Evolutionary conservation across 1,139 yeast species (phyloP).

Genomic region (Spencermartinsiella ligniputridi): DNA sequence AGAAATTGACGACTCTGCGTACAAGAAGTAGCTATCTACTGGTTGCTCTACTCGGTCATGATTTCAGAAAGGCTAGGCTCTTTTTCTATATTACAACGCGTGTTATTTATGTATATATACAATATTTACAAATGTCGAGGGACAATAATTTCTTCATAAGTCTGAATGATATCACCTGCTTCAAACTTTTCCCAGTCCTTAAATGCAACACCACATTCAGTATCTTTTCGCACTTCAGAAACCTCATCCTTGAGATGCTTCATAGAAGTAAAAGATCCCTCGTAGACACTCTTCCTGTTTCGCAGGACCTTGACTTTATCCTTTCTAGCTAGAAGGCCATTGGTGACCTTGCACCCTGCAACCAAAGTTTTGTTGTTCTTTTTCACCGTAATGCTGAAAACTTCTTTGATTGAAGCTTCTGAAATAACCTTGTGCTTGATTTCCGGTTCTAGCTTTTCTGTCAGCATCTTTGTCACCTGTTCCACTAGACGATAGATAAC

Average conservation of each 20-base stretch:
- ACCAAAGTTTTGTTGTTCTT: conserved; percentile 50
- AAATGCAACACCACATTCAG: conserved; percentile 84
- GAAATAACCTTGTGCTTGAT: conserved; percentile 65
- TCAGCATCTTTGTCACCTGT: conserved; percentile 65
- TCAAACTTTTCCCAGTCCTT: conserved; percentile 64
- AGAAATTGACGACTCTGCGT: conserved; percentile 16
- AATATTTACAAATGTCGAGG: conserved; percentile 56
- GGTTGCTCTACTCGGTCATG: too few species aligned
- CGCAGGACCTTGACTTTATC: conserved; percentile 63
- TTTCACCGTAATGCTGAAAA: conserved; percentile 59
- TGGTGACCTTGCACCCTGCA: conserved; percentile 85
- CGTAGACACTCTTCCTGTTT: conserved; percentile 46
- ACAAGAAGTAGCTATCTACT: background rate
- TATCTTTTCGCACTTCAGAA: conserved; percentile 71
- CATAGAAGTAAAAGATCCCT: conserved; percentile 68
- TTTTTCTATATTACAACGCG: too few species aligned
- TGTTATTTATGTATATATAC: background rate
- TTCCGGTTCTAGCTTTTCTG: conserved; percentile 59
- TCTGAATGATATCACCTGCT: conserved; percentile 72
- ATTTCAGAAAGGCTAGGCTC: too few species aligned
- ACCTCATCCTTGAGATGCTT: conserved; percentile 84
- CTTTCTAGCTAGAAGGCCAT: conserved; percentile 62
- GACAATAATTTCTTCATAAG: conserved; percentile 64
- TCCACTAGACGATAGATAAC: conserved; percentile 87
- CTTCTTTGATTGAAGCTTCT: conserved; percentile 64